Evolutionary conservation across 441 rosid species (phyloP).

Genomic region (Biscutella auriculata): DNA sequence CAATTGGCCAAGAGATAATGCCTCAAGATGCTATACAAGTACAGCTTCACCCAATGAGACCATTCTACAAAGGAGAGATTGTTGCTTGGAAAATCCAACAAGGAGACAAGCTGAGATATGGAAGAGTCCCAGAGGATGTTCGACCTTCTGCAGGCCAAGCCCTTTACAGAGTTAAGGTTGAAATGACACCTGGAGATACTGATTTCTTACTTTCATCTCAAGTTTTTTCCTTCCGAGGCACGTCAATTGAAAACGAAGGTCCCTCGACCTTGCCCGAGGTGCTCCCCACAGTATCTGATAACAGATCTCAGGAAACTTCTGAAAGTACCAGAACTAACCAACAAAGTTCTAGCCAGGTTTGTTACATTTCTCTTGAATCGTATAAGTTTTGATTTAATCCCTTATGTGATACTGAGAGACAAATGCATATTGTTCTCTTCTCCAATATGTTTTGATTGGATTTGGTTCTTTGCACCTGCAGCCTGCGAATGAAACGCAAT

Average conservation of each 20-base stretch:
- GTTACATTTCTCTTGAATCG: background rate
- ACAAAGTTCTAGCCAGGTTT: constrained; percentile 56
- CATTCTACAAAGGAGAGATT: constrained; percentile 88
- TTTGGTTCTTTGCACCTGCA: constrained; percentile 25
- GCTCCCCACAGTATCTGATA: constrained; percentile 21
- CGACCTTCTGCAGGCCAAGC: constrained; percentile 92
- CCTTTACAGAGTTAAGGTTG: constrained; percentile 80
- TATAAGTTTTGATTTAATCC: too few relatives aligned
- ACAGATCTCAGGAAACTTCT: constrained; percentile 24
- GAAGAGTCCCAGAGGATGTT: constrained; percentile 89
- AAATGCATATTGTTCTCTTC: background rate
- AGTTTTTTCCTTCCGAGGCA: constrained; percentile 85
- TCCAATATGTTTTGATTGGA: background rate
- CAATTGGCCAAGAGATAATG: constrained; percentile 65
- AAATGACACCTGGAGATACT: constrained; percentile 51
- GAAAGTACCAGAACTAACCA: constrained; percentile 47
- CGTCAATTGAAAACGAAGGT: constrained; percentile 39
- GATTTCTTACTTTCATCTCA: constrained; percentile 79
- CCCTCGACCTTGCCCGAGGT: constrained; percentile 28
- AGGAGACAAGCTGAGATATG: constrained; percentile 87
- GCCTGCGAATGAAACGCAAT: constrained; percentile 45
- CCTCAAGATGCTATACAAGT: constrained; percentile 82
- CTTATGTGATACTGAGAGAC: background rate
- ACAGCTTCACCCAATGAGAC: constrained; percentile 90
- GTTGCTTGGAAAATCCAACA: constrained; percentile 80